Conservation (phyloP, 83 land plant genomes). For the Diphasiastrum complanatum region DNA sequence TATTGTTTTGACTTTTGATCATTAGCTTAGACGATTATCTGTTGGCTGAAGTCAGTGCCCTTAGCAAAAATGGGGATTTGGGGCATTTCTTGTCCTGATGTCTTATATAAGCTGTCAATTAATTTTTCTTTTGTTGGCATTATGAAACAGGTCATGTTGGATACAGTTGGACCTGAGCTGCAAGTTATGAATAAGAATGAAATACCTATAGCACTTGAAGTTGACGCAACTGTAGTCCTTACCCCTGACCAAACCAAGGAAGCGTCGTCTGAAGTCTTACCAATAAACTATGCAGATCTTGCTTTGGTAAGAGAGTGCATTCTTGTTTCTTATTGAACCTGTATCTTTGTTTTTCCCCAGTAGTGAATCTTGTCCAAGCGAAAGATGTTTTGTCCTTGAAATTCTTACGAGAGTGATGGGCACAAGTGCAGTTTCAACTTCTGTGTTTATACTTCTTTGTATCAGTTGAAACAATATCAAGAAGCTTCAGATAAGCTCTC, state of each 20-base stretch:
- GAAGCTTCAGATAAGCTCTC: too few species aligned
- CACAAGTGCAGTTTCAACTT: too few species aligned
- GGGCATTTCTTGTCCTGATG: background rate
- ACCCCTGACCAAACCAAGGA: constrained; percentile 57
- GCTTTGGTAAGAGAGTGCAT: constrained; percentile 45
- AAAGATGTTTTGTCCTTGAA: too few species aligned
- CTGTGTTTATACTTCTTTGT: too few species aligned
- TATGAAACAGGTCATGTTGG: constrained; percentile 68
- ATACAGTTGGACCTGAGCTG: constrained; percentile 80
- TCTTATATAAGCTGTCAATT: constrained; percentile 1
- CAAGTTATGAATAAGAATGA: constrained; percentile 63
- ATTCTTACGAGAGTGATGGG: too few species aligned
- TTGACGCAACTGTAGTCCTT: constrained; percentile 46
- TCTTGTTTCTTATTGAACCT: background rate
- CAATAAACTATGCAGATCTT: constrained; percentile 67
- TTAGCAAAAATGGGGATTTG: too few species aligned
- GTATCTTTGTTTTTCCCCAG: background rate
- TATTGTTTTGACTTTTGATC: too few species aligned
- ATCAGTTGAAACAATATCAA: too few species aligned
- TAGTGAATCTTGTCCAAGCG: too few species aligned
- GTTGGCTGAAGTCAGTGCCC: too few species aligned
- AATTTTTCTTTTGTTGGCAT: too few species aligned
- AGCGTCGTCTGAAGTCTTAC: constrained; percentile 62
- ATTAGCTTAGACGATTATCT: too few species aligned
- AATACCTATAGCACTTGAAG: constrained; percentile 55